These are phyloP conservation scores for Ilyonectria destructans DNA, from an alignment of 2,329 filamentous ascomycete species.

Conservation along the genomic window DNA sequence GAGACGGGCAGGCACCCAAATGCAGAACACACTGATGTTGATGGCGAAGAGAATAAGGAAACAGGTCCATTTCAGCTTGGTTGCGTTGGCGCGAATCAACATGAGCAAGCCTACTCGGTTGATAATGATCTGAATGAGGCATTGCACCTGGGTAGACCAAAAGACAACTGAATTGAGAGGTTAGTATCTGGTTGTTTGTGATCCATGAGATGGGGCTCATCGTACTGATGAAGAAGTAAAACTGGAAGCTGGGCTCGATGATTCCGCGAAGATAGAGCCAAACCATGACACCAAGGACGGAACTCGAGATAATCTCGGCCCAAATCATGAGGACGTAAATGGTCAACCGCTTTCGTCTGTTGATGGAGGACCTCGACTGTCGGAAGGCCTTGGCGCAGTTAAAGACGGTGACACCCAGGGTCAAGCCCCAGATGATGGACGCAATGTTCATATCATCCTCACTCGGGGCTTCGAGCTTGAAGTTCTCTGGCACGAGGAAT, in stretches of 20 bases:
- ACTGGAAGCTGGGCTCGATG: conserved; percentile 52
- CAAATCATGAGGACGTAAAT: conserved; percentile 43
- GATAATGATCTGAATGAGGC: conserved; percentile 68
- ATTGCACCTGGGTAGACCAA: conserved; percentile 57
- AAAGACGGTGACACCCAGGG: conserved; percentile 46
- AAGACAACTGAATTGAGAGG: conserved; percentile 43
- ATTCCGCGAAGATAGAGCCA: conserved; percentile 46
- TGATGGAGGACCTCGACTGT: conserved; percentile 38
- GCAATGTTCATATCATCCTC: conserved; percentile 49
- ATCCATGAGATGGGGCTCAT: conserved; percentile 31
- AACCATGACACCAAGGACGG: conserved; percentile 43
- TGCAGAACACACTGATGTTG: conserved; percentile 66
- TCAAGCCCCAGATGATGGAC: conserved; percentile 49
- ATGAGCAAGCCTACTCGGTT: conserved; percentile 66
- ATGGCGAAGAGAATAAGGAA: conserved; percentile 60
- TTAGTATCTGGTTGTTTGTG: conserved; percentile 6
- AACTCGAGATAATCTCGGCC: conserved; percentile 47
- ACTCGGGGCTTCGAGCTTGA: conserved; percentile 37
- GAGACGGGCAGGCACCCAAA: conserved; percentile 67
- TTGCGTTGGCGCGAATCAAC: conserved; percentile 53
- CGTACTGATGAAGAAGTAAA: conserved; percentile 49
- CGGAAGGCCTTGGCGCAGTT: conserved; percentile 44
- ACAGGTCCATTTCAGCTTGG: conserved; percentile 61
- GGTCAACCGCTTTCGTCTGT: conserved; percentile 44
- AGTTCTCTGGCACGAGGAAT: conserved; percentile 45